Evolutionary conservation across 2,329 filamentous ascomycete species (phyloP), one percentile per base, ranked within the genome.

Genomic region (Aspergillus arachidicola): DNA sequence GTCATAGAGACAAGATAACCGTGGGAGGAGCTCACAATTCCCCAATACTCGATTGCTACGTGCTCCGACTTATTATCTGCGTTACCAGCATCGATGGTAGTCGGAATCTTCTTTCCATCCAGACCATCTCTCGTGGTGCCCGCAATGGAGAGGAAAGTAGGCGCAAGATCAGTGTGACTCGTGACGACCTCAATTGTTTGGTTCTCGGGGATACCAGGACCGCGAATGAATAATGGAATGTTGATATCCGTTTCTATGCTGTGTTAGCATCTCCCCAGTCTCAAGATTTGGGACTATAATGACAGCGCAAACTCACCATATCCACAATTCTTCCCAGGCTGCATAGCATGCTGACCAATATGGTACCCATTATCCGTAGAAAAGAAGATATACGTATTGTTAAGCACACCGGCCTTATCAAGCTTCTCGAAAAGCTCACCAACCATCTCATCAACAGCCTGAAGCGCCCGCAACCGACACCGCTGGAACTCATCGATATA

Each of bases 131-230:
- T 75, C 4, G 78, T 68, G 0, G 78, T 70, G 2, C 75, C 75
- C 12, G 76, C 74, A 12, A 76, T 70, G 5, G 78, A 74, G 30
- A 89, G 74, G n/a, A 89, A 76, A 0, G 87, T 90, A 0, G 88
- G 87, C 1, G 86, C 86, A 1, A 90, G 76, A 66, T 90, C 87
- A 0, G 86, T 88, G 64, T 91, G 88, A 1, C 85, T 84, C 0
- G 85, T 89, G 2, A 87, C 82, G 16, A 81, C 72, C n/a, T 83
- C 73, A 0, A 78, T 72, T 0, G 74, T 78, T 7, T 78, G 67
- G 11, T 81, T 81, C 12, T 72, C 64, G 0, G 81, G 75, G 1
- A 89, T 76, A 1, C 85, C 84, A 1, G 87, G 87, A 0, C 87
- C 87, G 21, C 86, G 80, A 4, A 89, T 79, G 30, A 87, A 79